A percentile compares a stretch with the other conserved stretches of the same genome.
Conservation (phyloP, 768 basidiomycete species). For the Termitomyces sp. region DNA sequence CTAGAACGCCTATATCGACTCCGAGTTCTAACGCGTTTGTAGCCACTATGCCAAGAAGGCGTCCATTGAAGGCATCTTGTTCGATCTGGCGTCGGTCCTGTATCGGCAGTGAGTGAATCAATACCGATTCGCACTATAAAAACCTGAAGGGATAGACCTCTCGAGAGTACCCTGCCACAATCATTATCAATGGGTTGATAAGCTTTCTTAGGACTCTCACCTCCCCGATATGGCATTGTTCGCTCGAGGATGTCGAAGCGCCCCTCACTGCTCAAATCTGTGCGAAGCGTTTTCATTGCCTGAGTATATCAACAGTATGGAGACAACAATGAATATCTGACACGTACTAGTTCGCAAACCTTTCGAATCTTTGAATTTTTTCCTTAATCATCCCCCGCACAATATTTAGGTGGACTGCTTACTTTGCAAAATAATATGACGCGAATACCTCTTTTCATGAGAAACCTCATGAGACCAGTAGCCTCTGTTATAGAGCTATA, state of each 20-base stretch:
- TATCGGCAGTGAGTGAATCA: not conserved
- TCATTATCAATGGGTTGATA: not conserved
- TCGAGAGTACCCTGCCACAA: slow-evolving; percentile 59
- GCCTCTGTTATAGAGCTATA: slow-evolving; percentile 63
- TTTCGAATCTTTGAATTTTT: slow-evolving; percentile 56
- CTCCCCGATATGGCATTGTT: slow-evolving; percentile 83
- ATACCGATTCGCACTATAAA: not conserved
- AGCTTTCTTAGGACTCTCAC: slow-evolving; percentile 25
- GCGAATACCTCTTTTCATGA: slow-evolving; percentile 78
- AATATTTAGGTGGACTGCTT: not conserved
- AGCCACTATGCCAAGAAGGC: slow-evolving; percentile 79
- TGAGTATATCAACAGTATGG: slow-evolving; percentile 19
- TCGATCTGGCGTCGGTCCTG: slow-evolving; percentile 84
- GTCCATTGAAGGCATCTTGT: slow-evolving; percentile 79
- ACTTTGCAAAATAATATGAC: slow-evolving; percentile 91
- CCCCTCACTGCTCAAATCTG: slow-evolving; percentile 69
- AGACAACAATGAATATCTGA: not conserved
- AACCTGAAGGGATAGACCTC: slow-evolving; percentile 35
- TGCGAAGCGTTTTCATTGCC: slow-evolving; percentile 76
- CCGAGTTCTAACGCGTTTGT: slow-evolving; percentile 91
- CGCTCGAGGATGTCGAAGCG: slow-evolving; percentile 68
- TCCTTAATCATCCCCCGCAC: not conserved
- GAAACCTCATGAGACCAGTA: slow-evolving; percentile 63
- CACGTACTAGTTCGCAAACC: slow-evolving; percentile 70
- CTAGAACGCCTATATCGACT: slow-evolving; percentile 86